phyloP scores from a whole-genome alignment of 2,329 filamentous ascomycete genomes.

The Trichoderma guizhouense region DNA sequence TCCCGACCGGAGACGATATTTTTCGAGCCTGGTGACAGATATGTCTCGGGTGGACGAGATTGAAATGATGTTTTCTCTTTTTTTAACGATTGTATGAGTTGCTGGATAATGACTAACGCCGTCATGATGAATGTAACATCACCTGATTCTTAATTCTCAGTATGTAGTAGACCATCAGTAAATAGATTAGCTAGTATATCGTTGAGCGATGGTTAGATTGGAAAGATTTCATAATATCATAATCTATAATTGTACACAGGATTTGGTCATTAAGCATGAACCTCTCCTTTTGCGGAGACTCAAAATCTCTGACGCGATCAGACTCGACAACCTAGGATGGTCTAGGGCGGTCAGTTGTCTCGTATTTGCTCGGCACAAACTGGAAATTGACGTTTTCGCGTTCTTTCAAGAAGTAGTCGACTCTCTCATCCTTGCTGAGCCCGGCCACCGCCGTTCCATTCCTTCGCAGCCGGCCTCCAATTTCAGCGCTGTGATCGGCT shows the following conservation, averaged over 20 bases:
- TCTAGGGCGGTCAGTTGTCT: slow-evolving; percentile 15
- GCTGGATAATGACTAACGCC: slow-evolving; percentile 8
- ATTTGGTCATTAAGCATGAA: neutral
- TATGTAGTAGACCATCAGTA: neutral
- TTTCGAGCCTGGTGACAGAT: slow-evolving; percentile 5
- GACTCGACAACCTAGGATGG: neutral
- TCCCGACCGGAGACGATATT: slow-evolving; percentile 1
- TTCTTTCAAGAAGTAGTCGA: slow-evolving; percentile 73
- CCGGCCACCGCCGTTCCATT: slow-evolving; percentile 52
- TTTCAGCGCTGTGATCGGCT: slow-evolving; percentile 62
- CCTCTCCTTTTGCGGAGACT: neutral
- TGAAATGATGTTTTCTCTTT: neutral
- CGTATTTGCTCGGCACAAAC: slow-evolving; percentile 32
- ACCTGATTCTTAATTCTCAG: neutral
- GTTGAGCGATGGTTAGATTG: neutral
- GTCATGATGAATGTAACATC: slow-evolving; percentile 14
- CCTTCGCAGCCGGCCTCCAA: slow-evolving; percentile 56
- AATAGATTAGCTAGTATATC: neutral
- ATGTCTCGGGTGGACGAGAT: neutral
- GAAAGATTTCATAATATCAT: neutral
- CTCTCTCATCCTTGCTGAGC: slow-evolving; percentile 59
- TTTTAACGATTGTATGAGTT: neutral
- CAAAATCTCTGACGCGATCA: neutral
- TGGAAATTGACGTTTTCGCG: slow-evolving; percentile 51
- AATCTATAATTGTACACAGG: slow-evolving; percentile 5